These are phyloP conservation scores for Blastocystis sp. DNA, from an alignment of 352 stramenopile genomes.

Conservation along the genomic window DNA sequence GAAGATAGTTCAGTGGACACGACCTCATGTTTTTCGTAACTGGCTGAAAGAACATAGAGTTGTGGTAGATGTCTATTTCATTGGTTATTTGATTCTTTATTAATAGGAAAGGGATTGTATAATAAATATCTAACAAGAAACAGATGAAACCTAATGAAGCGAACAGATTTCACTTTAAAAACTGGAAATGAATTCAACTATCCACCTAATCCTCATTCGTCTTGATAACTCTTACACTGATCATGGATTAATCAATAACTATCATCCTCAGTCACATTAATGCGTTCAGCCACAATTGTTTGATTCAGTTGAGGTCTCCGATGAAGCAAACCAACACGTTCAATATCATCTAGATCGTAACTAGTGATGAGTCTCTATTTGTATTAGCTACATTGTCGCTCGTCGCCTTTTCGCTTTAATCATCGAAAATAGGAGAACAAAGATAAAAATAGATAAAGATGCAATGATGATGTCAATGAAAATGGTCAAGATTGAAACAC, in stretches of 20 bases:
- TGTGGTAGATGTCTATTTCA: not conserved
- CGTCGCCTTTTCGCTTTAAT: not conserved
- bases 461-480: not conserved
- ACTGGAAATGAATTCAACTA: not conserved
- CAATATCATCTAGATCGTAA: conserved; percentile 5
- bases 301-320: not conserved
- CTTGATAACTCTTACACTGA: too few species aligned
- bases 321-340: not conserved
- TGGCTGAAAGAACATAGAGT: not conserved
- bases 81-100: not conserved
- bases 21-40: not conserved
- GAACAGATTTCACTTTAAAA: not conserved
- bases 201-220: too few species aligned
- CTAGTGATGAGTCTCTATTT: not conserved
- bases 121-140: not conserved
- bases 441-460: not conserved
- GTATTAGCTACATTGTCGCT: not conserved
- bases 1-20: not conserved
- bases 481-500: not conserved
- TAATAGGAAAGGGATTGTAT: not conserved
- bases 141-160: not conserved
- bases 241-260: too few species aligned
- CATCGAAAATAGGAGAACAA: not conserved
- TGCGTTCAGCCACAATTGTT: not conserved
- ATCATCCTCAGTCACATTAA: not conserved